Evolutionary conservation across 164 flowering plant species (phyloP).

Genomic region (Kingdonia uniflora): DNA sequence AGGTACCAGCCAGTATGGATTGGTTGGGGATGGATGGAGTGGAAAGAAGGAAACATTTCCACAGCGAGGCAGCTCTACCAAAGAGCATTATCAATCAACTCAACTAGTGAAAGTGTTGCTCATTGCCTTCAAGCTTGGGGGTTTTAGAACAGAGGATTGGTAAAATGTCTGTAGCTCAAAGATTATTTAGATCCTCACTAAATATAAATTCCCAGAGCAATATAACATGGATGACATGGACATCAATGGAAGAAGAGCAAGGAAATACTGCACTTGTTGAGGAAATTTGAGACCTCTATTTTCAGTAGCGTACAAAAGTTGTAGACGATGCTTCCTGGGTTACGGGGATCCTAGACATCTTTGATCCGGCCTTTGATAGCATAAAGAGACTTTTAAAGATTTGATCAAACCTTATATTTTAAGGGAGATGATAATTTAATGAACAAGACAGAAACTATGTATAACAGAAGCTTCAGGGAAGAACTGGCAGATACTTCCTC

Average conservation of each 20-base stretch:
- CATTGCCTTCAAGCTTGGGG: too few relatives aligned
- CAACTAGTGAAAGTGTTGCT: too few relatives aligned
- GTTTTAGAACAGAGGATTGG: too few relatives aligned
- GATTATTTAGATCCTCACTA: conserved; percentile 75
- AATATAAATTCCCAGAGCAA: conserved; percentile 86
- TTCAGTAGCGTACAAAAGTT: conserved; percentile 94
- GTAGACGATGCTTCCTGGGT: conserved; percentile 96
- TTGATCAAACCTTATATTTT: conserved; percentile 22
- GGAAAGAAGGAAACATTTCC: conserved; percentile 87
- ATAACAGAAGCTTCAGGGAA: conserved; percentile 12
- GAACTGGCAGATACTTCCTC: conserved; percentile 12
- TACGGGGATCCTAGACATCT: conserved; percentile 66
- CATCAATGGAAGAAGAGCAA: conserved; percentile 78
- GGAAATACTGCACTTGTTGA: conserved; percentile 84
- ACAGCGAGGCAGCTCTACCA: conserved; percentile 79
- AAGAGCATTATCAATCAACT: conserved; percentile 60
- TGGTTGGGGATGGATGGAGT: conserved; percentile 99
- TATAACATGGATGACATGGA: conserved; percentile 98
- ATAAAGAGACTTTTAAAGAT: conserved; percentile 67
- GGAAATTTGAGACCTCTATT: conserved; percentile 83
- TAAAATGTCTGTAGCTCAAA: too few relatives aligned
- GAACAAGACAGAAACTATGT: conserved; percentile 8
- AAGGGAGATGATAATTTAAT: conserved; percentile 13
- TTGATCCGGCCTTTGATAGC: conserved; percentile 82
- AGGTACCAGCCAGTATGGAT: conserved; percentile 91